Evolutionary conservation across 257 asterid species (phyloP), one percentile per base, ranked within the genome.

Genomic region (Linderniella brevidens): DNA sequence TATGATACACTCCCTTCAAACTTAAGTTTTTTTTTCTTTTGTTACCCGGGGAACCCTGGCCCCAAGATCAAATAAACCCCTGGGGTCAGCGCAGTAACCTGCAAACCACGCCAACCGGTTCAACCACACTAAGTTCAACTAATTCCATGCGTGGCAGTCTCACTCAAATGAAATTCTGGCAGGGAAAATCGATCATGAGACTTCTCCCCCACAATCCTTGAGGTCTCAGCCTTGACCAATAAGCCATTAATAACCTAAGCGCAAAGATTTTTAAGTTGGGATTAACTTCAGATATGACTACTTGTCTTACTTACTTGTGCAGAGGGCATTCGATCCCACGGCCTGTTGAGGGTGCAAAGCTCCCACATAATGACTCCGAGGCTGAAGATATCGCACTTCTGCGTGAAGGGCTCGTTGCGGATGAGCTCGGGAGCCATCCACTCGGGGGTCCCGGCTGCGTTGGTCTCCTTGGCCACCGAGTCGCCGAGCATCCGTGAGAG

Each of bases 391-490:
- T 85, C 96, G 13, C 96, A 74, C 56, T 78, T 81, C 56, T 85
- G 92, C 0, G 88, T 85, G 80, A 85, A 85, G 60, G 96, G 88
- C 64, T 81, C 92, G 10, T 81, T 78, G 51, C 86, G 92, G 44
- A 85, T 81, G 18, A 85, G 92, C 58, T 85, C 96, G 3, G 96
- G 96, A 15, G 94, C 94, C 96, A 86, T 86, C 96, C 93, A 86
- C 50, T 86, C 93, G 14, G 94, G 94, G 41, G 96, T 86, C 46
- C 96, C 96, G 8, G 96, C 94, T 10, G 96, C 71, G 38, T 82
- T 74, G 58, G 77, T 63, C 54, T 78, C 93, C 41, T 52, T 70
- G 66, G 79, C 52, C 3, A 83, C 80, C 17, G 68, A 45, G 38
- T 74, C 58, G 44, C 67, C 66, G 56, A 86, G 68, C 46, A 63